Evolutionary conservation across 2,329 filamentous ascomycete genomes (phyloP).

Genomic region (Monilinia vaccinii-corymbosi): DNA sequence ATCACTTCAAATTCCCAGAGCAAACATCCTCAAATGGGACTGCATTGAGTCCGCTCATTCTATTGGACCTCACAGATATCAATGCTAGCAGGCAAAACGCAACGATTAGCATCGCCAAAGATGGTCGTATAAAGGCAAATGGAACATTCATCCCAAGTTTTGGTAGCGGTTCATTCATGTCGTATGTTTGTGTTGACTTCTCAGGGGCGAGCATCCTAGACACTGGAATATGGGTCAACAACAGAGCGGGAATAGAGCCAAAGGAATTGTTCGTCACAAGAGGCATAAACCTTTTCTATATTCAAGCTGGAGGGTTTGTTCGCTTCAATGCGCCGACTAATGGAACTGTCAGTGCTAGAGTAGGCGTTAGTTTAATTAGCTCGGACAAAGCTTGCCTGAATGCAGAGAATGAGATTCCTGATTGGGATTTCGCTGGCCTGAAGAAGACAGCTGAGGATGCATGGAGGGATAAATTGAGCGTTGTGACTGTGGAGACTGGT

Average conservation of each 20-base stretch:
- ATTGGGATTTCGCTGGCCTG: conserved; percentile 53
- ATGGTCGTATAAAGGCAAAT: conserved; percentile 52
- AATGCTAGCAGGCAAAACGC: conserved; percentile 50
- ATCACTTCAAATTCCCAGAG: conserved; percentile 51
- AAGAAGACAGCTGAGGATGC: conserved; percentile 42
- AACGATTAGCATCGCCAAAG: conserved; percentile 44
- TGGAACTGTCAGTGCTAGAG: conserved; percentile 48
- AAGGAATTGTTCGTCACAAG: conserved; percentile 42
- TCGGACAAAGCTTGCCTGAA: conserved; percentile 55
- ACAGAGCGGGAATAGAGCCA: conserved; percentile 38
- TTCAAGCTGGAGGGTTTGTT: conserved; percentile 53
- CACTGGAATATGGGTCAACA: conserved; percentile 51
- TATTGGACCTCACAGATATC: conserved; percentile 58
- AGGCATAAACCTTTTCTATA: conserved; percentile 42
- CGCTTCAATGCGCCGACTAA: conserved; percentile 42
- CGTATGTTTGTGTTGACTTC: conserved; percentile 62
- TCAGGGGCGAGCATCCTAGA: conserved; percentile 46
- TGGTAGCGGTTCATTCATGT: conserved; percentile 47
- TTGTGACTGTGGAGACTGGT: conserved; percentile 42
- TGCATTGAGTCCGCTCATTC: conserved; percentile 42
- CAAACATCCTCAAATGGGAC: conserved; percentile 30
- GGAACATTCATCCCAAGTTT: conserved; percentile 57
- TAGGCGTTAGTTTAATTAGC: conserved; percentile 63
- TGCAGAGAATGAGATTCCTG: conserved; percentile 58
- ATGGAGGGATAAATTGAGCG: conserved; percentile 53